Evolutionary conservation across 768 basidiomycete genomes (phyloP).

Genomic region (Boletus reticuloceps): DNA sequence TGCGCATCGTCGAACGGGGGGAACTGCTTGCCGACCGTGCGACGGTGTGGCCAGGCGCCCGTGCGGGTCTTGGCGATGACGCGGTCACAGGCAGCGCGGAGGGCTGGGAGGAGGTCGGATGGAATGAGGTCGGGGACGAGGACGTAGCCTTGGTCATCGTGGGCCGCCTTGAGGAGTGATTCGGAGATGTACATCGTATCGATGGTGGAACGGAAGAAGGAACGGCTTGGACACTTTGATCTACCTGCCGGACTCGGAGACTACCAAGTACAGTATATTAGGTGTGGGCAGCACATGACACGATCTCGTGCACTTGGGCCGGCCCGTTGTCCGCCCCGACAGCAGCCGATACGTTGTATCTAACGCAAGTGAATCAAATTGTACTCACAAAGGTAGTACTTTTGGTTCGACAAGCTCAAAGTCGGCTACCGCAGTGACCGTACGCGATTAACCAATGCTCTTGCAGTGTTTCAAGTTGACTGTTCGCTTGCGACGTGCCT

Average conservation of each 20-base stretch:
- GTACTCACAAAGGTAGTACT: too few species aligned
- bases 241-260: too few species aligned
- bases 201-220: neutral
- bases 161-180: conserved; percentile 41
- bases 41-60: conserved; percentile 62
- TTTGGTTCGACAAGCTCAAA: too few species aligned
- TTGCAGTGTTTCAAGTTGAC: too few species aligned
- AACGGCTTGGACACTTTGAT: too few species aligned
- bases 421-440: too few species aligned
- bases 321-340: neutral
- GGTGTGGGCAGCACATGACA: neutral
- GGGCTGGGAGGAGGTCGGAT: conserved; percentile 33
- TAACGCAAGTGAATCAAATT: too few species aligned
- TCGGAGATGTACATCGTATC: neutral
- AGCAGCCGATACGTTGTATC: neutral
- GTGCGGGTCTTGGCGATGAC: conserved; percentile 52
- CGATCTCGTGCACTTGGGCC: neutral
- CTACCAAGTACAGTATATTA: too few species aligned
- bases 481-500: too few species aligned
- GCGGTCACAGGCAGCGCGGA: conserved; percentile 51
- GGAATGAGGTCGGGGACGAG: conserved; percentile 56
- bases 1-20: conserved; percentile 60
- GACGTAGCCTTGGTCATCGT: conserved; percentile 66
- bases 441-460: too few species aligned
- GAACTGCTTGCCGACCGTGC: conserved; percentile 77